Evolutionary conservation across 163 green algal species (phyloP).

Genomic region (Prototheca cutis): DNA sequence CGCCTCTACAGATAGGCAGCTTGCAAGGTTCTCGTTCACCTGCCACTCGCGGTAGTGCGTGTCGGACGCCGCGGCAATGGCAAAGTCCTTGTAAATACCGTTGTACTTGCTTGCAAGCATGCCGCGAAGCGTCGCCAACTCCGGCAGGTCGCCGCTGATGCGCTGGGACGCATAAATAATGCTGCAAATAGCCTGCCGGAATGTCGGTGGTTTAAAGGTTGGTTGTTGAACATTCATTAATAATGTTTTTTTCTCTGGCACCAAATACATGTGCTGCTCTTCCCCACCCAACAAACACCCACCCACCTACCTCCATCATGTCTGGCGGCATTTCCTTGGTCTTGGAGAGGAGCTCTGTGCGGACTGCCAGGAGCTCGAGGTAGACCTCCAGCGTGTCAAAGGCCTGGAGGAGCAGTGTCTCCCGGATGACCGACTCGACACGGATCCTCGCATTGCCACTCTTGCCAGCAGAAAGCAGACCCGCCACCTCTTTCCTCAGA

Average conservation of each 20-base stretch:
- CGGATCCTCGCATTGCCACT: conserved; percentile 71
- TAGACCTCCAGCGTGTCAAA: conserved; percentile 80
- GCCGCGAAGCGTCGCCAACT: conserved; percentile 42
- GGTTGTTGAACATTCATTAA: too few species aligned
- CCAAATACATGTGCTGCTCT: too few species aligned
- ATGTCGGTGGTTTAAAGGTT: too few species aligned
- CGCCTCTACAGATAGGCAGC: conserved; percentile 56
- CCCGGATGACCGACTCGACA: conserved; percentile 65
- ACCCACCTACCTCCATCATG: conserved; percentile 43
- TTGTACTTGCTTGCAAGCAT: conserved; percentile 61
- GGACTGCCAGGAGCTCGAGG: conserved; percentile 66
- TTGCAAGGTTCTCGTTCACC: conserved; percentile 61
- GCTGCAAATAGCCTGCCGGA: conserved; percentile 40
- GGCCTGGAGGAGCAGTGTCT: conserved; percentile 29
- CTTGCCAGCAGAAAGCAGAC: conserved; percentile 53
- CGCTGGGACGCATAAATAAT: conserved; percentile 52
- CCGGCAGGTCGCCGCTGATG: conserved; percentile 42
- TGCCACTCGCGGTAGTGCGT: conserved; percentile 44
- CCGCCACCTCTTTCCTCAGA: conserved; percentile 56
- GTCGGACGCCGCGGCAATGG: conserved; percentile 36
- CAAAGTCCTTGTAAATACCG: conserved; percentile 41
- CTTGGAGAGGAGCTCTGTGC: conserved; percentile 57
- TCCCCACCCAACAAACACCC: neutral
- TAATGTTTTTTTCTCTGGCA: too few species aligned
- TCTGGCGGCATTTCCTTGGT: conserved; percentile 53